Percentiles rank a stretch among this genome's conserved stretches.
These are phyloP conservation scores for Limonomyces culmigenus DNA, from an alignment of 1,284 basidiomycete genomes.

Conservation along the genomic window DNA sequence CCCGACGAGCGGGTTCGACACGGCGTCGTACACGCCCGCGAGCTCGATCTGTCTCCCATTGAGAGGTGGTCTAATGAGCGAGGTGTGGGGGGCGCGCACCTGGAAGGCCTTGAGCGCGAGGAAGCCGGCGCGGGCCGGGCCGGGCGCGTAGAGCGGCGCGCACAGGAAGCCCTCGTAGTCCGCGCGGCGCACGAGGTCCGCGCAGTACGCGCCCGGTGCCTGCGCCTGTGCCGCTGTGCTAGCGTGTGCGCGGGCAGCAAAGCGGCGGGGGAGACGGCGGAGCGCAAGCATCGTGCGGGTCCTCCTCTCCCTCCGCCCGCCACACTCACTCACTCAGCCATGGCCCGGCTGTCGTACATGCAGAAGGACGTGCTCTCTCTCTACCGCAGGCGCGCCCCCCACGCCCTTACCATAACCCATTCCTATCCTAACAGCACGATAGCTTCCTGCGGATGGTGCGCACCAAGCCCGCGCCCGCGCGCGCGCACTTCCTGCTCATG, in stretches of 20 bases:
- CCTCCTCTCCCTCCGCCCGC: too few relatives aligned
- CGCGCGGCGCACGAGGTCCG: conserved; percentile 47
- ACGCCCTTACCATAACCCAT: background rate
- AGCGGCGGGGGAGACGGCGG: too few relatives aligned
- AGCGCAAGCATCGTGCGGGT: too few relatives aligned
- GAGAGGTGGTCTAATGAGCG: conserved; percentile 3
- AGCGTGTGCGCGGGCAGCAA: too few relatives aligned
- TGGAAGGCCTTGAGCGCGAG: conserved; percentile 80
- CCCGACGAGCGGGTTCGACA: conserved; percentile 67
- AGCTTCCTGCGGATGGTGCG: conserved; percentile 61
- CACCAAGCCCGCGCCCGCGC: conserved; percentile 40
- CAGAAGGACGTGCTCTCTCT: background rate
- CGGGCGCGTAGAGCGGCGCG: conserved; percentile 68
- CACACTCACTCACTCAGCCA: too few relatives aligned
- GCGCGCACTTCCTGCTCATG: conserved; percentile 46
- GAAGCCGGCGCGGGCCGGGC: conserved; percentile 45
- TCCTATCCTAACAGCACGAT: conserved; percentile 2
- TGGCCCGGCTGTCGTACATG: background rate
- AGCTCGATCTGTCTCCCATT: conserved; percentile 51
- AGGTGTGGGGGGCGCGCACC: conserved; percentile 30
- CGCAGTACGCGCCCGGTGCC: conserved; percentile 49
- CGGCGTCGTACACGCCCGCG: conserved; percentile 64
- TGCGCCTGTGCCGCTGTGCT: too few relatives aligned
- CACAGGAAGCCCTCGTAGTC: conserved; percentile 73
- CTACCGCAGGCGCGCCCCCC: background rate